These are phyloP conservation scores for Stachybotrys chlorohalonatus DNA, from an alignment of 2,329 filamentous ascomycete species.

Conservation along the genomic window DNA sequence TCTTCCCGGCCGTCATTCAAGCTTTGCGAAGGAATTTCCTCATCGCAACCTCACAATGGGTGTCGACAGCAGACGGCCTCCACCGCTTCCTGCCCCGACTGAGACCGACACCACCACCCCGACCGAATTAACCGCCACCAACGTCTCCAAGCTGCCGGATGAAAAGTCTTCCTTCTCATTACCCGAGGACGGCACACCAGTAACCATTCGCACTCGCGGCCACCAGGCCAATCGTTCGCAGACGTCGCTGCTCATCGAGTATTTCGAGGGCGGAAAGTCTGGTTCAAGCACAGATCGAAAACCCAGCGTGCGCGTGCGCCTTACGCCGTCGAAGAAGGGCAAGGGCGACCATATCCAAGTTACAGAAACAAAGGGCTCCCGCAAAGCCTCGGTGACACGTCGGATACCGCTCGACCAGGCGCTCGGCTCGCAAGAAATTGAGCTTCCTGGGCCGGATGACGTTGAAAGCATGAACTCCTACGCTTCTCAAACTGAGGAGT, in stretches of 20 bases:
- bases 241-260: slow-evolving; percentile 88
- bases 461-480: slow-evolving; percentile 62
- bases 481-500: slow-evolving; percentile 71
- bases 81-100: slow-evolving; percentile 70
- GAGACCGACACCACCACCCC: slow-evolving; percentile 59
- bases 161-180: slow-evolving; percentile 70
- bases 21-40: background rate
- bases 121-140: slow-evolving; percentile 53
- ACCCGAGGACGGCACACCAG: slow-evolving; percentile 78
- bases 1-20: slow-evolving; percentile 4
- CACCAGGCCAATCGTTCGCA: slow-evolving; percentile 59
- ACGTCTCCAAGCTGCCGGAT: slow-evolving; percentile 59
- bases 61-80: slow-evolving; percentile 45
- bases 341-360: slow-evolving; percentile 76
- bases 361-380: slow-evolving; percentile 66
- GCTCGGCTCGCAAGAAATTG: slow-evolving; percentile 29
- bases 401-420: slow-evolving; percentile 44
- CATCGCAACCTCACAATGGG: slow-evolving; percentile 36
- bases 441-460: slow-evolving; percentile 46
- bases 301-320: slow-evolving; percentile 70
- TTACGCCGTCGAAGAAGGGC: slow-evolving; percentile 68
- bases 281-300: slow-evolving; percentile 54
- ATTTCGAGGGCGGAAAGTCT: slow-evolving; percentile 75
- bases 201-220: slow-evolving; percentile 78
- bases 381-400: slow-evolving; percentile 52